Conservation (phyloP, 2,329 filamentous ascomycete genomes). For the Apiospora koreana region DNA sequence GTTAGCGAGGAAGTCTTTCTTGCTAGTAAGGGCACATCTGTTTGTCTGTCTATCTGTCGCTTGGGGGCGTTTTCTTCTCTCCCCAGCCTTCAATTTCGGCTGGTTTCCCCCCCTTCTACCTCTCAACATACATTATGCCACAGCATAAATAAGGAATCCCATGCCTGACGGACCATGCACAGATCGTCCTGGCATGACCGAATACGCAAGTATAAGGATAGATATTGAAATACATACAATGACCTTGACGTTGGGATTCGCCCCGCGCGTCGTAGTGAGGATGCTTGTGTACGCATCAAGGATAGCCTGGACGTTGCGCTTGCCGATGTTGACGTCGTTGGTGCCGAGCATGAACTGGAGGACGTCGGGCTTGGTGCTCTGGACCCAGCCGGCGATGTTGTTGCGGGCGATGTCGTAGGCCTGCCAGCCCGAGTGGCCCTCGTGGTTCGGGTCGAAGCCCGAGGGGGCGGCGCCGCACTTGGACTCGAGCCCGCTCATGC, state of each 20-base stretch:
- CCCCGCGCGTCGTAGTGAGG: conserved; percentile 36
- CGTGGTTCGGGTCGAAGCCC: conserved; percentile 41
- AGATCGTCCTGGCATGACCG: no score
- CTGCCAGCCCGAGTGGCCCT: conserved; percentile 45
- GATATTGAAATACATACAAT: conserved; percentile 32
- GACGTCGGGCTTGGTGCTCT: conserved; percentile 39
- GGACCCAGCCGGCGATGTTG: conserved; percentile 41
- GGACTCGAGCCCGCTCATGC: conserved; percentile 38
- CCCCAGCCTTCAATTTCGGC: no score
- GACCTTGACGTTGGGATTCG: conserved; percentile 40
- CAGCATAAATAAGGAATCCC: no score
- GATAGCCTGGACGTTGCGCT: conserved; percentile 33
- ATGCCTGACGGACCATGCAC: no score
- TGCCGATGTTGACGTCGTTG: conserved; percentile 40
- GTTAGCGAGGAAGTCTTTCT: no score
- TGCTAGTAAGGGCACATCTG: no score
- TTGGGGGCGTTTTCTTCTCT: no score
- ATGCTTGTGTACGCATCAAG: conserved; percentile 42
- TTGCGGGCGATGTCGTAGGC: conserved; percentile 45
- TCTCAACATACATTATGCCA: no score
- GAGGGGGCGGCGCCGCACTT: conserved; percentile 35
- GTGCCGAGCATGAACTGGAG: conserved; percentile 49
- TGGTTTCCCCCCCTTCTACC: no score
- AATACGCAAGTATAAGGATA: no score
- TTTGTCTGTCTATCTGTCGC: no score